Evolutionary conservation across 345 rosid species (phyloP).

Genomic region (Laguncularia racemosa): DNA sequence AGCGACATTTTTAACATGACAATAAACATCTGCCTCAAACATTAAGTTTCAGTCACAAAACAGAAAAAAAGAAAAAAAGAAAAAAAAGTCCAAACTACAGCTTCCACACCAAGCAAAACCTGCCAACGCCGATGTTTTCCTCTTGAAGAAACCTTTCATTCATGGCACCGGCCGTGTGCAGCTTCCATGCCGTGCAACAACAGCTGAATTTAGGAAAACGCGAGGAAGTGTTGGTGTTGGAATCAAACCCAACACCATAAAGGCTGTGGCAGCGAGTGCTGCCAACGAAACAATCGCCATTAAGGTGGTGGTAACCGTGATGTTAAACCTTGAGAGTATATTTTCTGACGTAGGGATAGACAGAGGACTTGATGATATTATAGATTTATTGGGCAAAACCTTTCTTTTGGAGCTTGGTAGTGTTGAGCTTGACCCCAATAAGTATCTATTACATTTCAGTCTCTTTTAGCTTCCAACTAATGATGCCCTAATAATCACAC

Average conservation of each 20-base stretch:
- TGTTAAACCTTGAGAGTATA: conserved; percentile 19
- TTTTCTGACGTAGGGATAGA: conserved; percentile 21
- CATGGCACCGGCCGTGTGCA: conserved; percentile 13
- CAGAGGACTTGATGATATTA: conserved; percentile 29
- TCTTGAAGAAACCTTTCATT: conserved; percentile 21
- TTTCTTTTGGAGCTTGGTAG: conserved; percentile 53
- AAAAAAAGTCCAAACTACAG: conserved; percentile 29
- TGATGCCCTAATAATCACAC: too few species aligned
- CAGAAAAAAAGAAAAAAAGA: too few species aligned
- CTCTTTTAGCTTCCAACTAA: too few species aligned
- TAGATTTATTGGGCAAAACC: conserved; percentile 41
- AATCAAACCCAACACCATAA: conserved; percentile 1
- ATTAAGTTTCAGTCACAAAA: too few species aligned
- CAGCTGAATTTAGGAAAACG: background rate
- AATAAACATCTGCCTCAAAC: too few species aligned
- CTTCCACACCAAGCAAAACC: conserved; percentile 7
- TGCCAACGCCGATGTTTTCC: conserved; percentile 3
- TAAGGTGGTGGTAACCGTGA: conserved; percentile 30
- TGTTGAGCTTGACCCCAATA: conserved; percentile 41
- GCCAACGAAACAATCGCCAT: conserved; percentile 6
- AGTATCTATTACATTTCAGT: conserved; percentile 7
- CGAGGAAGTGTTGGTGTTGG: conserved; percentile 4
- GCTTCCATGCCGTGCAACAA: conserved; percentile 6
- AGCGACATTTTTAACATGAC: too few species aligned
- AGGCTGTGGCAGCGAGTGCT: conserved; percentile 7